A percentile compares a stretch with the other conserved stretches of the same genome.
These are phyloP conservation scores for Clitoria ternatea DNA, from an alignment of 306 rosid genomes.

Conservation along the genomic window DNA sequence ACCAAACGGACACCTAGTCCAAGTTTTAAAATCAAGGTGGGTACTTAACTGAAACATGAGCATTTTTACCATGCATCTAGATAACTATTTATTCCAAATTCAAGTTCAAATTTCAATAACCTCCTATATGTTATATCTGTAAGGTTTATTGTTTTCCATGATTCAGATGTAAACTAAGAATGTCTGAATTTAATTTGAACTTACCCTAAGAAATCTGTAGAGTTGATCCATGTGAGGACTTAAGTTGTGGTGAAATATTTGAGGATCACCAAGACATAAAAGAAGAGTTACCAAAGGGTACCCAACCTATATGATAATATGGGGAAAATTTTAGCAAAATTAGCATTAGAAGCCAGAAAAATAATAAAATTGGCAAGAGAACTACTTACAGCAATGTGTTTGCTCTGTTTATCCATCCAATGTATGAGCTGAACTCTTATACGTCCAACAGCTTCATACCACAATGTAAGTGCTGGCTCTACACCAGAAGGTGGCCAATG, in stretches of 20 bases:
- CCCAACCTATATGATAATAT: slow-evolving; percentile 60
- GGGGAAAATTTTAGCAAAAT: slow-evolving; percentile 2
- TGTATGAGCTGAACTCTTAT: slow-evolving; percentile 75
- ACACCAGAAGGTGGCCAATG: slow-evolving; percentile 99
- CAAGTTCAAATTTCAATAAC: slow-evolving; percentile 7
- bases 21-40: slow-evolving; percentile 7
- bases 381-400: slow-evolving; percentile 81
- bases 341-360: slow-evolving; percentile 8
- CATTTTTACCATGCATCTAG: neutral
- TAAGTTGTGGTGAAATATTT: slow-evolving; percentile 70
- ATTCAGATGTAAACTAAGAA: neutral
- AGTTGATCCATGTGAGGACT: slow-evolving; percentile 99
- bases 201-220: slow-evolving; percentile 91
- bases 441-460: slow-evolving; percentile 99
- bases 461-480: slow-evolving; percentile 88
- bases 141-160: neutral
- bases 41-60: neutral
- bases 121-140: neutral
- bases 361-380: slow-evolving; percentile 8
- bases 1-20: too few relatives aligned
- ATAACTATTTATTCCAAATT: neutral
- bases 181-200: slow-evolving; percentile 26
- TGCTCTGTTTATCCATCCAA: slow-evolving; percentile 99
- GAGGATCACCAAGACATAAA: slow-evolving; percentile 97
- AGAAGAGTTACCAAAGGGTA: slow-evolving; percentile 96